These are phyloP conservation scores for Gastrolobium villosum DNA, from an alignment of 306 rosid species.

Conservation along the genomic window DNA sequence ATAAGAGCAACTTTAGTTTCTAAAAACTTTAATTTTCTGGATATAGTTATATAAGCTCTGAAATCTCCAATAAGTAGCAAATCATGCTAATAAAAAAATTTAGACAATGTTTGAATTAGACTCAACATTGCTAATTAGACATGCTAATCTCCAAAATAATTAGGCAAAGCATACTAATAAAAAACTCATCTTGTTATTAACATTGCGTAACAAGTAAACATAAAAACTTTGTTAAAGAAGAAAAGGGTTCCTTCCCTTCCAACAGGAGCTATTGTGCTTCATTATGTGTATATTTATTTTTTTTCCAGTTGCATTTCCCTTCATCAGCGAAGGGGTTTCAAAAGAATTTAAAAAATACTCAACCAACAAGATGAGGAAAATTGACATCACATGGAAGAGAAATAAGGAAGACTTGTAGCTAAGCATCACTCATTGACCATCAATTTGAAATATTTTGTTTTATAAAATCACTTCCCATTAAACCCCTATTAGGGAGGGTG, in stretches of 20 bases:
- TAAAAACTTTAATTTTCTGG: not conserved
- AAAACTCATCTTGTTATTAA: no score
- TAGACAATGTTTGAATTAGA: not conserved
- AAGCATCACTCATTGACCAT: conserved; percentile 11
- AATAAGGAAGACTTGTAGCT: no score
- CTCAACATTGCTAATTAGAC: not conserved
- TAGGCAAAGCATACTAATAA: no score
- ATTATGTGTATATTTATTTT: not conserved
- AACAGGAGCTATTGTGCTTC: not conserved
- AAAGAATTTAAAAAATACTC: not conserved
- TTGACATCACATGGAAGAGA: not conserved
- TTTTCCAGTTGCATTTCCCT: not conserved
- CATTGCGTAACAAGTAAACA: no score
- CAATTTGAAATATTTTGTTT: conserved; percentile 15
- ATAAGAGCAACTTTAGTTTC: conserved; percentile 32
- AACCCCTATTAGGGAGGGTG: no score
- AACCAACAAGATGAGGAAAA: conserved; percentile 16
- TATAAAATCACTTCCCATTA: no score
- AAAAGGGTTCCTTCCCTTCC: not conserved
- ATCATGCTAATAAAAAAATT: conserved; percentile 18
- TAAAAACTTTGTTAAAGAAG: not conserved
- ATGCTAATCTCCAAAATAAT: no score
- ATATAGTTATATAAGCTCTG: conserved; percentile 15
- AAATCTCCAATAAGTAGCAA: conserved; percentile 10
- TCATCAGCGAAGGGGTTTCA: not conserved